Evolutionary conservation across 257 asterid species (phyloP).

Genomic region (Rhazya stricta): DNA sequence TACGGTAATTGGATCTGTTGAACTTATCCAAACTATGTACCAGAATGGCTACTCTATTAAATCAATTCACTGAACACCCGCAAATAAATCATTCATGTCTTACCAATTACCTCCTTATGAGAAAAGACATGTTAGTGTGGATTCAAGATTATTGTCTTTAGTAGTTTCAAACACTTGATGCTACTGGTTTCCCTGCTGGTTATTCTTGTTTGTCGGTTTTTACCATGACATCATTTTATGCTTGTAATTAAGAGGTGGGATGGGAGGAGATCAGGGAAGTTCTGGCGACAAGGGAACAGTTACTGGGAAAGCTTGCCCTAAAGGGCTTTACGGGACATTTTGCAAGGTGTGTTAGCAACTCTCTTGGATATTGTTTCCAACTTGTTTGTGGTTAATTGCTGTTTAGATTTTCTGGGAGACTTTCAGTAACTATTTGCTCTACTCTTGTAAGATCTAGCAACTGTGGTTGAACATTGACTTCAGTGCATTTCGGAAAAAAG

Average conservation of each 20-base stretch:
- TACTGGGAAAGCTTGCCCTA: slow-evolving; percentile 94
- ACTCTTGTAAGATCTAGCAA: background rate
- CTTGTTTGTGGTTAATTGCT: background rate
- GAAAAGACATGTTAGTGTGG: background rate
- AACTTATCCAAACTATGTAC: background rate
- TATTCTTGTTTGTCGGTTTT: background rate
- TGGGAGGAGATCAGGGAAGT: slow-evolving; percentile 58
- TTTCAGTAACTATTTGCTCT: background rate
- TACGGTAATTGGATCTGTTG: background rate
- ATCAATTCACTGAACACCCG: background rate
- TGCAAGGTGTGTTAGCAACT: slow-evolving; percentile 55
- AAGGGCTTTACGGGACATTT: slow-evolving; percentile 86
- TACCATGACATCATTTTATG: slow-evolving; percentile 7
- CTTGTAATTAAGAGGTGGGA: slow-evolving; percentile 69
- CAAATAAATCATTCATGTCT: background rate
- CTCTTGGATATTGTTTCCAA: background rate
- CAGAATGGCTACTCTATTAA: background rate
- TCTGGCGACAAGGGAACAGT: slow-evolving; percentile 82
- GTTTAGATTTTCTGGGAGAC: background rate
- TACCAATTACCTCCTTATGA: background rate
- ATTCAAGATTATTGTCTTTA: background rate
- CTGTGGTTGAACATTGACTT: background rate
- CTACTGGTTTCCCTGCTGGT: background rate
- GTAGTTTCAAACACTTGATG: background rate
- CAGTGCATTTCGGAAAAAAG: background rate